A percentile compares a stretch with the other conserved stretches of the same genome.
Conservation (phyloP, 495 filamentous ascomycete species). For the Penicillium cinerascens region DNA sequence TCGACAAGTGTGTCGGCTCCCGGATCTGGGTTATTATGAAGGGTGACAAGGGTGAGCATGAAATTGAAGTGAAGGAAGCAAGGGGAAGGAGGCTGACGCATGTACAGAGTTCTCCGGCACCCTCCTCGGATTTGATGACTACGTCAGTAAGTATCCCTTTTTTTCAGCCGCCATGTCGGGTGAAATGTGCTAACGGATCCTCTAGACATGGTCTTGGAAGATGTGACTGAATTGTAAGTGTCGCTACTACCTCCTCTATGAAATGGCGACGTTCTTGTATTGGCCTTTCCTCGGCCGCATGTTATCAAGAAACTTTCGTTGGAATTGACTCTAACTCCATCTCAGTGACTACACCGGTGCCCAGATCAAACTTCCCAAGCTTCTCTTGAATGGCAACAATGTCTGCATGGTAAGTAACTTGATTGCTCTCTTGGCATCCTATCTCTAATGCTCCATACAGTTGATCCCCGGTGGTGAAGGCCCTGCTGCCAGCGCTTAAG, state of each 20-base stretch:
- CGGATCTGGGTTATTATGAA: constrained; percentile 99
- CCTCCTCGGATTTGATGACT: constrained; percentile 94
- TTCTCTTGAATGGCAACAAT: constrained; percentile 96
- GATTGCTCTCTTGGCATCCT: not conserved
- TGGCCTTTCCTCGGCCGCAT: not conserved
- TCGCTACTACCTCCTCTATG: not conserved
- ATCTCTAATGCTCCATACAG: constrained; percentile 38
- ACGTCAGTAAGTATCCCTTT: constrained; percentile 79
- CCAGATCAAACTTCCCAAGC: constrained; percentile 84
- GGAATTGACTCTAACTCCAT: constrained; percentile 17
- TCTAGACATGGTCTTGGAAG: constrained; percentile 94
- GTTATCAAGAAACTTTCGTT: not conserved
- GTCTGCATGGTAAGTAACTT: constrained; percentile 83
- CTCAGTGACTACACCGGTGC: constrained; percentile 84
- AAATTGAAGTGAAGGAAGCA: not conserved
- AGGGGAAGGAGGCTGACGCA: constrained; percentile 15
- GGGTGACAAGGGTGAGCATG: constrained; percentile 77
- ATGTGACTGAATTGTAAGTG: constrained; percentile 93
- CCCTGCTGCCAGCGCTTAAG: constrained; percentile 45
- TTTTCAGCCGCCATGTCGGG: not conserved
- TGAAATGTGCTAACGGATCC: constrained; percentile 12
- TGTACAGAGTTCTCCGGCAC: constrained; percentile 85
- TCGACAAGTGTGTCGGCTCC: constrained; percentile 97
- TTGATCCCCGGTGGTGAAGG: constrained; percentile 88
- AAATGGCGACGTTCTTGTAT: not conserved